Evolutionary conservation across 495 filamentous ascomycete species (phyloP), one percentile per base, ranked within the genome.

Genomic region (Annulohypoxylon moriforme): DNA sequence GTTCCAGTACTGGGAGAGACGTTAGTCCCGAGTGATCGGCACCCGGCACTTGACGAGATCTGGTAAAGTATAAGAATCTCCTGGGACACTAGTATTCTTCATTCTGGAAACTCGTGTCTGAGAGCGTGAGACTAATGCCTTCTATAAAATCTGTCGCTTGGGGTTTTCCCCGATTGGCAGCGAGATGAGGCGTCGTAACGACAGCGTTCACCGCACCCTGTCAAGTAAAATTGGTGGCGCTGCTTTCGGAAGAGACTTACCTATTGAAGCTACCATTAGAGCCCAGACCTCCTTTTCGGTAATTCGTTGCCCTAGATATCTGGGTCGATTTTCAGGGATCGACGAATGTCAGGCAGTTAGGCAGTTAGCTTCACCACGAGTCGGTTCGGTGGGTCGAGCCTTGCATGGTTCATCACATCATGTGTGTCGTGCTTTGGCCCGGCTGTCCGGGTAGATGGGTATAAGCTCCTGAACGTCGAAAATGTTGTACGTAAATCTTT

Each of bases 251-350:
- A n/a, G 47, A 49, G 46, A 52, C 13, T 52, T 29, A 29, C 47
- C 47, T 3, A 29, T 52, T 52, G 25, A 52, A 25, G 47, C 47
- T 52, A 52, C 24, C 47, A 52, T 24, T 29, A 27, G 24, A 52
- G 47, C 22, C 10, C 47, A 52, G 47, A 52, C 47, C 47, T 27
- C 24, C 11, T n/a, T n/a, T 52, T 52, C 47, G 47, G 47, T 24
- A 52, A 52, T 52, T 52, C 47, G 47, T 27, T 52, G 47, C 47
- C 24, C 24, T 52, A 52, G 24, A 29, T 52, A 52, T 52, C 24
- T 52, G 47, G 47, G 22, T 29, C 47, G 11, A 52, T 24, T 29
- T 18, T 18, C 40, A 44, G 14, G 1, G 40, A 44, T 44, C 40
- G 40, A 13, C 40, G 16, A 44, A 44, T 44, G 40, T 44, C 40